Evolutionary conservation across 2,329 filamentous ascomycete genomes (phyloP).

Genomic region (Cladophialophora chaetospira): DNA sequence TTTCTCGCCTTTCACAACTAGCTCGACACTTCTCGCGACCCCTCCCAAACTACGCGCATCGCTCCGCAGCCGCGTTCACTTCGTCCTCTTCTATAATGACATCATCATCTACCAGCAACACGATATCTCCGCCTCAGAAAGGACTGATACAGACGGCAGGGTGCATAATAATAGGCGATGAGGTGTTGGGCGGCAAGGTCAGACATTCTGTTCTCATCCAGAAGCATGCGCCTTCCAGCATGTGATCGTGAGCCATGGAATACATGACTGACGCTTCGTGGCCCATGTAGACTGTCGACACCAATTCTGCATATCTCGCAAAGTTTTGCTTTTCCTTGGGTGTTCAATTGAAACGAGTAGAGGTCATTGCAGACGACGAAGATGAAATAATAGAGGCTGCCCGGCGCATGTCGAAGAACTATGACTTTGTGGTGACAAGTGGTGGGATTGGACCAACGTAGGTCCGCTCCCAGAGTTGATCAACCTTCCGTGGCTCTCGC

Average conservation of each 20-base stretch:
- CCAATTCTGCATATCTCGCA: conserved; percentile 66
- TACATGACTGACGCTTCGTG: conserved; percentile 2
- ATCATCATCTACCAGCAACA: conserved; percentile 43
- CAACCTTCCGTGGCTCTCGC: not conserved
- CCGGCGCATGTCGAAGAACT: conserved; percentile 79
- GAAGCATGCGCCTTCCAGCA: not conserved
- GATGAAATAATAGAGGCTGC: conserved; percentile 86
- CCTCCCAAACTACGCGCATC: conserved; percentile 58
- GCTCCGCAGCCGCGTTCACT: conserved; percentile 43
- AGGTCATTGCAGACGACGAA: conserved; percentile 93
- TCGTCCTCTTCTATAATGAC: conserved; percentile 42
- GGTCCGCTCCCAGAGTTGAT: conserved; percentile 39
- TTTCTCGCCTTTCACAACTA: conserved; percentile 72
- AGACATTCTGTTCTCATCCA: not conserved
- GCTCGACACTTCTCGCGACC: conserved; percentile 70
- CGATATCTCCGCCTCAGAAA: conserved; percentile 24
- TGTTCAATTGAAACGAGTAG: conserved; percentile 76
- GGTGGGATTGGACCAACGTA: conserved; percentile 95
- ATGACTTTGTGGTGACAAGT: conserved; percentile 93
- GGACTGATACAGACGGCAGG: conserved; percentile 83
- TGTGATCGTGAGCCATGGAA: not conserved
- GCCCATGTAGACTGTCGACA: conserved; percentile 60
- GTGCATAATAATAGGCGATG: conserved; percentile 91
- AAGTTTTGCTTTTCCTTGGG: conserved; percentile 67
- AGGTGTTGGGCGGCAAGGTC: conserved; percentile 88